Conservation (phyloP, 2,329 filamentous ascomycete genomes). For the Pseudogymnoascus sp. region DNA sequence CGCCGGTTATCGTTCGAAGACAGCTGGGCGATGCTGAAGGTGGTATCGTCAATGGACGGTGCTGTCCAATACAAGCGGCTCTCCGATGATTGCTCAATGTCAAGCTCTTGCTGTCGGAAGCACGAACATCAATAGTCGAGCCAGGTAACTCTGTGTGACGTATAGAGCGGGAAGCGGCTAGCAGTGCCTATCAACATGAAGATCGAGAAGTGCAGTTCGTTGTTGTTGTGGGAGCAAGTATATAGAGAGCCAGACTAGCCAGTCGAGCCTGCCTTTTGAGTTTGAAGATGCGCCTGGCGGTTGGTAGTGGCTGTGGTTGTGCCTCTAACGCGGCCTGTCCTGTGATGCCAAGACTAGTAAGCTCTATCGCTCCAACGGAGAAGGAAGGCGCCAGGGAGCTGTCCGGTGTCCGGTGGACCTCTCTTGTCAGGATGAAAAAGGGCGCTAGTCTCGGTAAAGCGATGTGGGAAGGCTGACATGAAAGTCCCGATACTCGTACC, state of each 20-base stretch:
- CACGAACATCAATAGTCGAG: constrained; percentile 4
- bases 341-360: constrained; percentile 8
- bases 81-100: constrained; percentile 3
- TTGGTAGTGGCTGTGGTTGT: background rate
- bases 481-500: background rate
- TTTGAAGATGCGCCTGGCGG: background rate
- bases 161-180: background rate
- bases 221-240: background rate
- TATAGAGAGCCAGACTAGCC: constrained; percentile 4
- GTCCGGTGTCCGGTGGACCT: background rate
- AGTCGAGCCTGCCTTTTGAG: background rate
- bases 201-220: background rate
- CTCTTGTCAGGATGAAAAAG: background rate
- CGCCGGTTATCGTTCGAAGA: constrained; percentile 28
- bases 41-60: background rate
- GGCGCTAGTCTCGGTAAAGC: constrained; percentile 1
- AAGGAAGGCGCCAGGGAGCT: background rate
- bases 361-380: background rate
- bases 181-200: background rate
- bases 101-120: background rate
- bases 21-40: background rate
- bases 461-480: background rate
- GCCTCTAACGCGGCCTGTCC: constrained; percentile 3
- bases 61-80: constrained; percentile 4
- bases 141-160: background rate